Base-by-base conservation (phyloP, 2,329 filamentous ascomycete genomes). In the Dendryphion nanum region DNA sequence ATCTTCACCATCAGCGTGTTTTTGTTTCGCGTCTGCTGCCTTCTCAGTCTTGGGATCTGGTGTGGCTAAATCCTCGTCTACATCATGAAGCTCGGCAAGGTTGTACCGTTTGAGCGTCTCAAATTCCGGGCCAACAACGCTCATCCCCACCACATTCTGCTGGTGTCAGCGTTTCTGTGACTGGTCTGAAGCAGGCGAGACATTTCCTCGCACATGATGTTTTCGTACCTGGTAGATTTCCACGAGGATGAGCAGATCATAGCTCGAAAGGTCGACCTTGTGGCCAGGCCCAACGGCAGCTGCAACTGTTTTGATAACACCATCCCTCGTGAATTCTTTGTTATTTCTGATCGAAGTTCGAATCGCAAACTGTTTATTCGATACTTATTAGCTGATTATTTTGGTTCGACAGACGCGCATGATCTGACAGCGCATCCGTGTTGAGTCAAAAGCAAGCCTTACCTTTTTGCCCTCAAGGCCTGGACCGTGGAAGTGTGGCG, bases 81-180 rank as follows among this genome's bases (percentile, higher is more conserved):
- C 72, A 41, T 73, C 71, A 49, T 85, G 86, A 17, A 91, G 76
- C 63, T 89, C 86, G 40, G 83, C 80, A 26, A 94, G 66, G 62
- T 93, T 93, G 68, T 82, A 91, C 50, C 81, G 78, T 68, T 87
- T 90, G 43, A 90, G 72, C 32, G 73, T 71, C 34, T 89, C 84
- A 74, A 83, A 93, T 55, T 87, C 80, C 12, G 78, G 75, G 44
- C 82, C 80, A 4, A 93, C 84, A 21, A 93, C 86, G 47, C 85
- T 88, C 72, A 93, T 83, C 16, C 87, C 86, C 55, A 83, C 85
- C 28, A 87, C 76, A 38, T 81, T 82, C 85, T 90, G 51, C n/a
- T n/a, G n/a, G n/a, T 44, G 30, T 8, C 15, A 20, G 12, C 29
- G 13, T 8, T 30, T 30, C n/a, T n/a, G n/a, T n/a, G n/a, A n/a